A percentile compares a stretch with the other conserved stretches of the same genome.
phyloP scores from a whole-genome alignment of 129 eudicot species.

The Chrysanthemum makinoi region DNA sequence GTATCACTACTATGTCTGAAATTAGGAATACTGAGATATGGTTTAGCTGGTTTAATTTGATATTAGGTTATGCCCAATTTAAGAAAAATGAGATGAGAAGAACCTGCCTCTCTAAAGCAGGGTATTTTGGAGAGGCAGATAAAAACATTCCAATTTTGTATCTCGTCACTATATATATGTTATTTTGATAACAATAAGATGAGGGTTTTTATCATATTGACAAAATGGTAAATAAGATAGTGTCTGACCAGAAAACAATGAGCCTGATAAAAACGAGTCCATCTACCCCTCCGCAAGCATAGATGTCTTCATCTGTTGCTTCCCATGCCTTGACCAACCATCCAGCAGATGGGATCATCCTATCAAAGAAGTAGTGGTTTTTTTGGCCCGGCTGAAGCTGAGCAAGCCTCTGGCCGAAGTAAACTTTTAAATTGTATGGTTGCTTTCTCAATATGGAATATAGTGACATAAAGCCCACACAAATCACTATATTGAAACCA shows the following conservation, averaged over 20 bases:
- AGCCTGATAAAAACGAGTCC: slow-evolving; percentile 40
- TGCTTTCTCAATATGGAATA: slow-evolving; percentile 89
- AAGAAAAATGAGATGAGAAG: too few species aligned
- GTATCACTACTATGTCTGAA: too few species aligned
- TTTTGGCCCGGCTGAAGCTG: slow-evolving; percentile 40
- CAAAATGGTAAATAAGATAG: slow-evolving; percentile 21
- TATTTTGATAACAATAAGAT: too few species aligned
- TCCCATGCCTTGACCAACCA: slow-evolving; percentile 96
- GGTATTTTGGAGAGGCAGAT: too few species aligned
- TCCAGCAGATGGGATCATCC: slow-evolving; percentile 77
- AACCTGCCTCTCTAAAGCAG: too few species aligned
- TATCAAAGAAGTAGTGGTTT: slow-evolving; percentile 50
- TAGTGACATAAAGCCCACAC: slow-evolving; percentile 54
- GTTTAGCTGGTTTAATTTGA: too few species aligned
- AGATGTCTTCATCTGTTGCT: slow-evolving; percentile 37
- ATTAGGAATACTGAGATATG: too few species aligned
- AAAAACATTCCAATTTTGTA: too few species aligned
- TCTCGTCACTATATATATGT: too few species aligned
- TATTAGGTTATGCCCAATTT: too few species aligned
- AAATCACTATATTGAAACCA: slow-evolving; percentile 68
- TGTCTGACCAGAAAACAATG: slow-evolving; percentile 14
- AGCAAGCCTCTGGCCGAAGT: slow-evolving; percentile 80
- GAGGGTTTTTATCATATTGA: too few species aligned
- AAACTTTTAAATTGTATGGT: slow-evolving; percentile 58
- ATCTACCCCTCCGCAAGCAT: slow-evolving; percentile 79